phyloP scores from a whole-genome alignment of 768 basidiomycete species.

The Russula foetens region DNA sequence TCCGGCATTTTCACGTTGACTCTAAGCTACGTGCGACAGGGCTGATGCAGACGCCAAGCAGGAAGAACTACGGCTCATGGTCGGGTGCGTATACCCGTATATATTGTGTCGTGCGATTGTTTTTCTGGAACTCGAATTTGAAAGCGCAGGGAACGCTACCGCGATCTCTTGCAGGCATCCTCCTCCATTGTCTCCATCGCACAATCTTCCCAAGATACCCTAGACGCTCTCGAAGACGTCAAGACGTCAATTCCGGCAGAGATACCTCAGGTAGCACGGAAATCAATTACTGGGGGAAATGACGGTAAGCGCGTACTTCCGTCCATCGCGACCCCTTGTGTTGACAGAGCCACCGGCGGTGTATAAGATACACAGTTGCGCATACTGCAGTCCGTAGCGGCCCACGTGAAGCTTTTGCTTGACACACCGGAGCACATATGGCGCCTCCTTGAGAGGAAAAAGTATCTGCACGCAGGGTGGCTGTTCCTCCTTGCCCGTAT shows the following conservation, averaged over 20 bases:
- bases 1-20: not conserved
- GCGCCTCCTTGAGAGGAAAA: conserved; percentile 73
- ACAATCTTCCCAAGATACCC: conserved; percentile 55
- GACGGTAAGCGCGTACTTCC: conserved; percentile 16
- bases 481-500: conserved; percentile 80
- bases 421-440: conserved; percentile 91
- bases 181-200: conserved; percentile 76
- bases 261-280: conserved; percentile 5
- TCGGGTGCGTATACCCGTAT: conserved; percentile 64
- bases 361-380: conserved; percentile 56
- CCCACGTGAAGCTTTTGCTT: conserved; percentile 84
- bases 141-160: conserved; percentile 81
- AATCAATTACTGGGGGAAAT: not conserved
- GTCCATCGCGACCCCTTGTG: not conserved
- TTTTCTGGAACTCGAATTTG: conserved; percentile 33
- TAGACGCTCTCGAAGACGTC: conserved; percentile 56
- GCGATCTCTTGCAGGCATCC: conserved; percentile 79
- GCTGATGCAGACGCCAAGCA: conserved; percentile 78
- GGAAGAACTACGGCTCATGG: conserved; percentile 83
- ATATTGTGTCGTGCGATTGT: not conserved
- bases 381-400: conserved; percentile 66
- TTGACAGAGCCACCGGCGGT: not conserved
- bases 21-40: conserved; percentile 6
- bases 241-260: conserved; percentile 38
- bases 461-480: conserved; percentile 80